Conservation (phyloP, 2,329 filamentous ascomycete genomes). For the Fusarium beomiforme region DNA sequence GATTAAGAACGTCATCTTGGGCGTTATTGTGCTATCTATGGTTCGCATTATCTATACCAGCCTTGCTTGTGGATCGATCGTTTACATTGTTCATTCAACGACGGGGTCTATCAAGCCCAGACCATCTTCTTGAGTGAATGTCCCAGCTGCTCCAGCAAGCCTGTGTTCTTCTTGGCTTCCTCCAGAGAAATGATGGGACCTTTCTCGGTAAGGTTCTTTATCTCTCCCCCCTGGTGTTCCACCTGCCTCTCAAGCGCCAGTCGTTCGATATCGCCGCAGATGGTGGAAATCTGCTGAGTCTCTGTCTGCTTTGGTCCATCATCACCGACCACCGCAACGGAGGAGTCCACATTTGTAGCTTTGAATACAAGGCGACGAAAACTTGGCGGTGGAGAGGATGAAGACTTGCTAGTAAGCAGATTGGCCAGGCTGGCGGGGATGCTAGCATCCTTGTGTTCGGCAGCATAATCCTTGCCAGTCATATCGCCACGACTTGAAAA, state of each 20-base stretch:
- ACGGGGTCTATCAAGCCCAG: constrained; percentile 66
- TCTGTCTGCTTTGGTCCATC: constrained; percentile 60
- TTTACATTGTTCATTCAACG: constrained; percentile 23
- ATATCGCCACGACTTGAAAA: constrained; percentile 64
- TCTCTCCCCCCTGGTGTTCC: constrained; percentile 53
- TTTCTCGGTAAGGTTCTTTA: constrained; percentile 61
- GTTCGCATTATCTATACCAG: constrained; percentile 19
- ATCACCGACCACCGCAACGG: constrained; percentile 61
- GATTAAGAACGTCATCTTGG: constrained; percentile 12
- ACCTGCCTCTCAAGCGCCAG: constrained; percentile 64
- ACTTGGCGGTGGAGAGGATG: constrained; percentile 10
- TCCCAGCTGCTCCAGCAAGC: constrained; percentile 84
- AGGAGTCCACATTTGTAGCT: constrained; percentile 57
- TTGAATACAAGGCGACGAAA: constrained; percentile 33
- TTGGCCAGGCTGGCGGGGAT: constrained; percentile 52
- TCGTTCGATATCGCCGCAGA: constrained; percentile 81
- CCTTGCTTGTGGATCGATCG: neutral
- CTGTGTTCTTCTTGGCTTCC: constrained; percentile 88
- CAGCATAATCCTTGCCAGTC: constrained; percentile 37
- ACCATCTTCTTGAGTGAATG: constrained; percentile 95
- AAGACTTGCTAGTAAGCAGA: constrained; percentile 53
- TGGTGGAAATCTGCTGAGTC: constrained; percentile 65
- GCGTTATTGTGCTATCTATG: constrained; percentile 33
- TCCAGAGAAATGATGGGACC: constrained; percentile 82
- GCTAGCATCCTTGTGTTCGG: constrained; percentile 33